Evolutionary conservation across 2,329 filamentous ascomycete genomes (phyloP), one percentile per base, ranked within the genome.

Genomic region (Alternaria sp.): DNA sequence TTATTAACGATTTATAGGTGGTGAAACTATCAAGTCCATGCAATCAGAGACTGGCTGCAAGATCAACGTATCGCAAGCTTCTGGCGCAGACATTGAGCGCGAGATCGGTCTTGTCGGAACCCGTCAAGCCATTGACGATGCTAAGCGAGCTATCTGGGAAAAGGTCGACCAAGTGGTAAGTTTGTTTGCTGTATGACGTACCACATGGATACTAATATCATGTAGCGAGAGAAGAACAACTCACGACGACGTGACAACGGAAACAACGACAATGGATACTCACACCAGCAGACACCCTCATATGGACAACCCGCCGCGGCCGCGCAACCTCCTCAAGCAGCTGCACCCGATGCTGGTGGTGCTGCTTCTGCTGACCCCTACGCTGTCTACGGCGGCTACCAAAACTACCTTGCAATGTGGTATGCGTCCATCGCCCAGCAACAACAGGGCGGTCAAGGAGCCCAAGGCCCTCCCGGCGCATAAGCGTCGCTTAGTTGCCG

Each of bases 11-110:
- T 23, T 36, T 15, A 8, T 56, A 85, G 86, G 93, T 60, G 93
- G 93, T 68, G 93, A 97, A 82, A 96, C 93, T 0, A 97, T 97
- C 77, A 93, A 94, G 69, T 93, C 97, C 71, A 96, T 97, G 90
- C 93, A 97, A 80, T 91, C 89, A 75, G 87, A 84, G 30, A 96
- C 93, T 6, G 91, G 92, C 49, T 97, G 94, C 86, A 97, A 97
- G 83, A 97, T 97, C 84, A 97, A 97, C 74, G 93, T 97, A 25
- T 92, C 92, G 30, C 92, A 92, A 73, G 90, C 93, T 8, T 90
- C 89, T 36, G 91, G 91, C 15, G 90, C 91, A 54, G 93, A 97
- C 76, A 87, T 89, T 61, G 90, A 96, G 79, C 90, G 93, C 74
- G 92, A 96, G 79, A 97, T 97, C 75, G 92, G 92, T 49, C 86